Base-by-base conservation (phyloP, 345 rosid genomes). In the Syzygium oleosum region DNA sequence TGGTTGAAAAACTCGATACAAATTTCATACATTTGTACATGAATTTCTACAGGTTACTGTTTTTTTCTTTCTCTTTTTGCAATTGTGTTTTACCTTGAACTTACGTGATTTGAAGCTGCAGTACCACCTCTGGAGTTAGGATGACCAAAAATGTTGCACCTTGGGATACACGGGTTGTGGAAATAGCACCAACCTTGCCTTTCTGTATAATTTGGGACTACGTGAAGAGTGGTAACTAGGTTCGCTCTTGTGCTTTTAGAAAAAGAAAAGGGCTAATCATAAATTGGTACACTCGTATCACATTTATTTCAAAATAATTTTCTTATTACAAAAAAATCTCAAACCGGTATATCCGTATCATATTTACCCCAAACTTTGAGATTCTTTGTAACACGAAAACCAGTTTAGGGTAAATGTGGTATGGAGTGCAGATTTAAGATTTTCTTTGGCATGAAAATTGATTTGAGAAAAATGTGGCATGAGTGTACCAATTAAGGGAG, bases 351-450 rank as follows among this genome's bases (percentile, higher is more conserved):
- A 65, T 23, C 43, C 5, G 0, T 31, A 4, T 3, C 43, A 16
- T 12, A 65, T 65, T 17, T 31, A 31, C 3, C 23, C 0, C 41
- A 31, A 65, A 31, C 2, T 31, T 31, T 6, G 12, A 16, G 4
- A 65, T 65, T 16, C 13, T 31, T 21, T 65, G 21, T 63, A 21
- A 63, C 31, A 27, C 8, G 4, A 59, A 59, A 59, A 59, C 12
- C 68, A 59, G 13, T 61, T 61, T 61, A 17, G 12, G 3, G 6
- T 31, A 65, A 16, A 15, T 17, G 43, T 16, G 23, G 22, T 3
- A 16, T 1, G 0, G 1, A 65, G 7, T 16, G 16, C 3, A 1
- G 1, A 10, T 65, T 65, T 65, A 43, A 65, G 23, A 16, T 3
- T 16, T 65, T 16, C 4, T 1, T 0, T 8, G 1, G 21, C 3